A percentile compares a stretch with the other conserved stretches of the same genome.
These are phyloP conservation scores for Pseudofabraea citricarpa DNA, from an alignment of 2,329 filamentous ascomycete genomes.

Conservation along the genomic window DNA sequence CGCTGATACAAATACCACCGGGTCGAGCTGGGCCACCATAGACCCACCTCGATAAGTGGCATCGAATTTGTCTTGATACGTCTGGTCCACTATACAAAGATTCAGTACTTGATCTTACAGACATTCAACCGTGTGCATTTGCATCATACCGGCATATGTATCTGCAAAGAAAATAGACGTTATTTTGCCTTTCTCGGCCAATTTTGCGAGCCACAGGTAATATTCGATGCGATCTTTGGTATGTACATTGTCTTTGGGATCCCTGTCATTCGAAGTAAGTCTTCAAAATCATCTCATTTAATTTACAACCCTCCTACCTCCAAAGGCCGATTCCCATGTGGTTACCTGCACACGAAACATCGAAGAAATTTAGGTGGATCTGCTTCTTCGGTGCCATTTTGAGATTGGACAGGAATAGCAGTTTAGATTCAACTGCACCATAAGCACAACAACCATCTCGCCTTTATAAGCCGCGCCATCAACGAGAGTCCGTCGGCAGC, in stretches of 20 bases:
- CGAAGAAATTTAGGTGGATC: conserved; percentile 1
- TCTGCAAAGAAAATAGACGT: conserved; percentile 3
- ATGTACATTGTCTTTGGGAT: background rate
- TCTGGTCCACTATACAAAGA: conserved; percentile 44
- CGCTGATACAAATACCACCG: conserved; percentile 53
- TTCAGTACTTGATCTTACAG: too few relatives aligned
- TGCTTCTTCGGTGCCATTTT: background rate
- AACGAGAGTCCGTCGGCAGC: too few relatives aligned
- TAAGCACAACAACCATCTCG: too few relatives aligned
- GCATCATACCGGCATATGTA: background rate
- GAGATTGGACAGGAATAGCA: too few relatives aligned
- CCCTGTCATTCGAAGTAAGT: background rate
- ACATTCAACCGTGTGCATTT: too few relatives aligned
- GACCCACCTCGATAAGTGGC: conserved; percentile 54
- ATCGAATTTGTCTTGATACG: conserved; percentile 49
- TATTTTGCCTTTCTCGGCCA: background rate
- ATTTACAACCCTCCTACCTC: background rate
- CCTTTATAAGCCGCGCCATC: too few relatives aligned
- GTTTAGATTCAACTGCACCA: too few relatives aligned
- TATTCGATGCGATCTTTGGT: background rate
- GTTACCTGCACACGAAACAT: background rate
- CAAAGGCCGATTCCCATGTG: conserved; percentile 2
- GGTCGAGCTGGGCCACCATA: conserved; percentile 63
- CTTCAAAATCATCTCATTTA: background rate
- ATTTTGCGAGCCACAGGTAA: background rate